A percentile compares a stretch with the other conserved stretches of the same genome.
Conservation (phyloP, 495 filamentous ascomycete species). For the Glutinoglossum americanum region DNA sequence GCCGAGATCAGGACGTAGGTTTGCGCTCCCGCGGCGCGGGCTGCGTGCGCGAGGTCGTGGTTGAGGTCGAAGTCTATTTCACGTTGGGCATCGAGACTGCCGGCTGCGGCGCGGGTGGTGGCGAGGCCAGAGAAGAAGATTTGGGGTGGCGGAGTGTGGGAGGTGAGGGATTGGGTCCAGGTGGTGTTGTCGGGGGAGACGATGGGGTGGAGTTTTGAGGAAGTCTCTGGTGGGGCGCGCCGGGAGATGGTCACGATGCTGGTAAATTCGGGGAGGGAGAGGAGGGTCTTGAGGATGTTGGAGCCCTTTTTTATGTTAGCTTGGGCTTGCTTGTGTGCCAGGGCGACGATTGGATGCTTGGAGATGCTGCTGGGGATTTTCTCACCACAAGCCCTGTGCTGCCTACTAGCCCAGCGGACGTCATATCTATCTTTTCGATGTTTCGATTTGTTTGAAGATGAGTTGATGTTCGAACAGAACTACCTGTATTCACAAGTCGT, state of each 20-base stretch:
- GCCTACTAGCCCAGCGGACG: conserved; percentile 2
- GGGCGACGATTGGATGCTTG: too few species aligned
- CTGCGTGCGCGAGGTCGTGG: conserved; percentile 43
- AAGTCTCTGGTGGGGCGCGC: background rate
- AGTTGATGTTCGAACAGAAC: too few species aligned
- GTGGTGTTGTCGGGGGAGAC: conserved; percentile 25
- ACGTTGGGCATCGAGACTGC: conserved; percentile 49
- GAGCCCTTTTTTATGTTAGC: conserved; percentile 5
- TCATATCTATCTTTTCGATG: background rate
- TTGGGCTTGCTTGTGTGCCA: too few species aligned
- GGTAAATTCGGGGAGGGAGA: background rate
- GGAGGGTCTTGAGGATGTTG: conserved; percentile 3
- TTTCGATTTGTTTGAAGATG: too few species aligned
- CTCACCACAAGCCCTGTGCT: conserved; percentile 5
- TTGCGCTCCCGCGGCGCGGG: conserved; percentile 37
- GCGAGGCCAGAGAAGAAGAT: conserved; percentile 44
- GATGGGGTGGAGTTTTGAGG: conserved; percentile 26
- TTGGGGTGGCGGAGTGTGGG: conserved; percentile 31
- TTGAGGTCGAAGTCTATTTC: conserved; percentile 61
- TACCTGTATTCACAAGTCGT: too few species aligned
- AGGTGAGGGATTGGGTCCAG: conserved; percentile 33
- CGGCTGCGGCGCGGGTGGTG: conserved; percentile 42
- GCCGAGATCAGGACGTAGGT: conserved; percentile 50
- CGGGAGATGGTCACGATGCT: conserved; percentile 2
- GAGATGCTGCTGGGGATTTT: background rate